Evolutionary conservation across 441 rosid species (phyloP).

Genomic region (Eutrema salsugineum): DNA sequence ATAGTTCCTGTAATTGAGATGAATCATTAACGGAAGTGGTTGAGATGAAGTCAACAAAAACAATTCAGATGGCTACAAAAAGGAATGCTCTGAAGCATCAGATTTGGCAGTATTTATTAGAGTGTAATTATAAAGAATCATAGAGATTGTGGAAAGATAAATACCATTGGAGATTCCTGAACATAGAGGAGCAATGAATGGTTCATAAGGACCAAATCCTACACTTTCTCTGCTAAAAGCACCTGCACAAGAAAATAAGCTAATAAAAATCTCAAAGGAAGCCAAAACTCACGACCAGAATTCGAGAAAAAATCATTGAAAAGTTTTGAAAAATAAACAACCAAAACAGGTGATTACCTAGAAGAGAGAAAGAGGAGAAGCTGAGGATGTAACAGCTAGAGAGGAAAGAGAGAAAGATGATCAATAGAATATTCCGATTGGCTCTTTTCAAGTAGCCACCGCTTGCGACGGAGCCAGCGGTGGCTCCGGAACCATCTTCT

Average conservation of each 20-base stretch:
- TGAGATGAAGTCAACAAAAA: neutral
- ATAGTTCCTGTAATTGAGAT: constrained; percentile 51
- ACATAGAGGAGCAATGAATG: constrained; percentile 48
- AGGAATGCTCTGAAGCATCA: neutral
- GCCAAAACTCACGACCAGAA: constrained; percentile 10
- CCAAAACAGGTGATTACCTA: constrained; percentile 27
- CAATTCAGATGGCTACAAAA: constrained; percentile 1
- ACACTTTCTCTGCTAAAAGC: constrained; percentile 41
- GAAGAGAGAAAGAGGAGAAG: constrained; percentile 42
- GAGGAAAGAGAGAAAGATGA: constrained; percentile 51
- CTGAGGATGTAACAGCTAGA: constrained; percentile 46
- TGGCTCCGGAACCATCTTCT: constrained; percentile 24
- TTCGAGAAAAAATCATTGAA: neutral
- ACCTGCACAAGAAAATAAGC: constrained; percentile 35
- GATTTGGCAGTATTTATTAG: neutral
- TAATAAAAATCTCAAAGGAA: neutral
- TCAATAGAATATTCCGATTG: constrained; percentile 49
- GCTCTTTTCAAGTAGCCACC: constrained; percentile 34
- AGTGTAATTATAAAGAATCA: neutral
- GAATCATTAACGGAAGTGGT: neutral
- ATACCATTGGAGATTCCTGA: constrained; percentile 58
- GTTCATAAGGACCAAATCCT: constrained; percentile 18
- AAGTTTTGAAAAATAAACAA: neutral
- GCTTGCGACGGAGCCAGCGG: neutral
- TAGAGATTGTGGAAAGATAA: neutral